phyloP scores from a whole-genome alignment of 371 early-diverging fungal species.

The Nematocida sp. region DNA sequence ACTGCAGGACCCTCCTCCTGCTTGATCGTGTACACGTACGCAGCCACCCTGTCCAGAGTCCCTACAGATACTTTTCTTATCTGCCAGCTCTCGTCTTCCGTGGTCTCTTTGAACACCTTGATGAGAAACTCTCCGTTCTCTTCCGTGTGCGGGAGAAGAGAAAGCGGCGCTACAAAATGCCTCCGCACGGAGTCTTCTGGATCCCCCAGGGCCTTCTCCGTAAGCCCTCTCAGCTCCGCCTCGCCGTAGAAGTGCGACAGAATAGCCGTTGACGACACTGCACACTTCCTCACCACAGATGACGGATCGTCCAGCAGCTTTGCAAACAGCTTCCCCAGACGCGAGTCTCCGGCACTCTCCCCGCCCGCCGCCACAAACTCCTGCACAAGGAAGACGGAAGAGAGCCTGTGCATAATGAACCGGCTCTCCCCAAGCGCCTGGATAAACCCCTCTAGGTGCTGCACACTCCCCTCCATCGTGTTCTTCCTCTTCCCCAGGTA shows the following conservation, averaged over 20 bases:
- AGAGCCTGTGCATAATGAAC: conserved; percentile 45
- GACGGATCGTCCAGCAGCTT: conserved; percentile 3
- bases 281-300: conserved; percentile 16
- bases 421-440: conserved; percentile 19
- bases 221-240: conserved; percentile 10
- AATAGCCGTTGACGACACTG: neutral
- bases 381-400: conserved; percentile 19
- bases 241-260: neutral
- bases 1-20: neutral
- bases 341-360: neutral
- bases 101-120: conserved; percentile 16
- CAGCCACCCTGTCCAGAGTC: neutral
- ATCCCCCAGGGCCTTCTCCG: conserved; percentile 5
- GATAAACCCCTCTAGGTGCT: conserved; percentile 29
- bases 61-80: conserved; percentile 4
- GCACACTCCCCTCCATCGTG: neutral
- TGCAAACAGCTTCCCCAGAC: neutral
- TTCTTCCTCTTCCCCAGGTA: neutral
- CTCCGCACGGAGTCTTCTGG: conserved; percentile 37
- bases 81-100: conserved; percentile 33
- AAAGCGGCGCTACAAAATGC: conserved; percentile 15
- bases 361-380: neutral
- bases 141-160: neutral
- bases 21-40: neutral
- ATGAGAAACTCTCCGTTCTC: neutral